Evolutionary conservation across 805 yeast genomes (phyloP).

Genomic region (Sugiyamaella marilandica): DNA sequence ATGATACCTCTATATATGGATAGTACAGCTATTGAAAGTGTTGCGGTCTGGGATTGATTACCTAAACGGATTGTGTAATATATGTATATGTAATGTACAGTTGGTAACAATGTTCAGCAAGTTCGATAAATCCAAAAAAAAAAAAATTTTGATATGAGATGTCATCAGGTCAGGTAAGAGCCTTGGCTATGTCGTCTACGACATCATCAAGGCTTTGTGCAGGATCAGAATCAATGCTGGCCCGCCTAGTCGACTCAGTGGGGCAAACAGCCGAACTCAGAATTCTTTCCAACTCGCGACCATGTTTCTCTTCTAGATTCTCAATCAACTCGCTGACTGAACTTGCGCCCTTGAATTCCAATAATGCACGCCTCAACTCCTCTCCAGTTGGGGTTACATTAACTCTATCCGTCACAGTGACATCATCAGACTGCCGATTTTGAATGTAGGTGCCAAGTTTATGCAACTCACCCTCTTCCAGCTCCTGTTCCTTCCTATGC

Average conservation of each 20-base stretch:
- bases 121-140: no score
- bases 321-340: conserved; percentile 19
- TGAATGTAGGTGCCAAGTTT: conserved; percentile 79
- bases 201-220: conserved; percentile 10
- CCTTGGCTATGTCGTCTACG: conserved; percentile 14
- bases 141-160: no score
- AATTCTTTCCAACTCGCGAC: conserved; percentile 16
- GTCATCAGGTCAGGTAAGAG: background rate
- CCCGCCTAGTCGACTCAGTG: background rate
- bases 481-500: conserved; percentile 72
- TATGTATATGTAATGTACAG: no score
- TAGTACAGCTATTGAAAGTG: no score
- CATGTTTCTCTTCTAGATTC: conserved; percentile 14
- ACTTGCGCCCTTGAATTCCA: conserved; percentile 16
- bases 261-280: conserved; percentile 4
- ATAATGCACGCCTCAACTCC: conserved; percentile 41
- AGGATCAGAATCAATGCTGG: background rate
- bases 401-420: background rate
- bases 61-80: no score
- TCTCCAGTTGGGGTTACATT: conserved; percentile 41
- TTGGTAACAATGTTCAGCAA: no score
- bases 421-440: conserved; percentile 35
- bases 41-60: no score
- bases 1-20: no score
- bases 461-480: conserved; percentile 90